These are phyloP conservation scores for Plasmodium inui DNA, from an alignment of 169 alveolate genomes.

Conservation along the genomic window DNA sequence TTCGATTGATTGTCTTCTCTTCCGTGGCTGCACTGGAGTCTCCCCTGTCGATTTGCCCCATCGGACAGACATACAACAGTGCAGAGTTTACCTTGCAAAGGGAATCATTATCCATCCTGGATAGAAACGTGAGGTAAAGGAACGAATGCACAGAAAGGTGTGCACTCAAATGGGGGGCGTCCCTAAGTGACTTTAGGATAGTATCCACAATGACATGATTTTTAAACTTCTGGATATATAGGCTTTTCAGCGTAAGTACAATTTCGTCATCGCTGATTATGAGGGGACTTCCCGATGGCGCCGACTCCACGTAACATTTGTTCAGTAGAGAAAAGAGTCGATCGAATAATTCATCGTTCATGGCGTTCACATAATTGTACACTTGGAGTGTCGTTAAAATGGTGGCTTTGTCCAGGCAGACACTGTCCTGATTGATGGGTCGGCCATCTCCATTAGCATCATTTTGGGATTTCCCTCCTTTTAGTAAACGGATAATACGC, in stretches of 20 bases:
- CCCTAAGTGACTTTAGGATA: conserved; percentile 7
- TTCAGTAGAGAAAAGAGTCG: conserved; percentile 24
- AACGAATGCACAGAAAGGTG: conserved; percentile 24
- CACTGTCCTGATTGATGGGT: background rate
- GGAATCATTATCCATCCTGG: conserved; percentile 7
- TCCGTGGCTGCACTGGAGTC: background rate
- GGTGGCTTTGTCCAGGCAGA: background rate
- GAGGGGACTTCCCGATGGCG: background rate
- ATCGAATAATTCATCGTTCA: conserved; percentile 45
- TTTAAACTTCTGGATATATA: conserved; percentile 42
- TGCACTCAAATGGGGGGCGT: background rate
- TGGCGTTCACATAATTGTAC: conserved; percentile 30
- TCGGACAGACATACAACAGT: background rate
- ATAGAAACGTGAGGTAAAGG: conserved; percentile 20
- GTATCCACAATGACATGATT: conserved; percentile 43
- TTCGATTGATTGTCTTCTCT: background rate
- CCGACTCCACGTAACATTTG: background rate
- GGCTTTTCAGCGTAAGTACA: conserved; percentile 17
- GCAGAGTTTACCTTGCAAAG: background rate
- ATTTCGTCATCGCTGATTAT: conserved; percentile 27
- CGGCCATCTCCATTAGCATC: background rate
- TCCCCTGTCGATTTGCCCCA: background rate
- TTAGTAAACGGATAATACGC: conserved; percentile 4
- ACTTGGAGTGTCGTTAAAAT: conserved; percentile 23
- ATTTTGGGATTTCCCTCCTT: background rate